Base-by-base conservation (phyloP, 257 asterid species). In the Echites panduratus region DNA sequence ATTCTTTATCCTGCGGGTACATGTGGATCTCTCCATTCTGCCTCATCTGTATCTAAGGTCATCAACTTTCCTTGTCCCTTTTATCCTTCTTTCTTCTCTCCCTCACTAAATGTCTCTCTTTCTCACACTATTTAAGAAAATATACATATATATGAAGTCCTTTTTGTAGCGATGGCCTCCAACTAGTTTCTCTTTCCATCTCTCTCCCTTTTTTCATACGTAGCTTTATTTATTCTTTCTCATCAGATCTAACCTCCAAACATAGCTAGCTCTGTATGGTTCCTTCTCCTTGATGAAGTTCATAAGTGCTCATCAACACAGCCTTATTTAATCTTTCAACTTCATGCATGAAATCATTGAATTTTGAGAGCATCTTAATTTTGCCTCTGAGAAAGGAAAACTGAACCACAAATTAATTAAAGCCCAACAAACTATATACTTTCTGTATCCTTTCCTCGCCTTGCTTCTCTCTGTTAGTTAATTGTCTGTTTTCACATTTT, bases 321-420 rank as follows among this genome's bases (percentile, higher is more conserved):
- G 75, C 88, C 12, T 4, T 4, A 65, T 78, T 77, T 74, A 76
- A 44, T 75, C 69, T 75, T 82, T 77, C 84, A 84, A 78, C 82
- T 75, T 84, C 87, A 83, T 85, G 93, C 97, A 89, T 89, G 97
- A 91, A 86, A 85, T 80, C 82, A 84, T 83, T 86, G 81, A 88
- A 81, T 84, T 73, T 76, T 65, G 67, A 72, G 35, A 32, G 38
- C 38, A 32, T 32, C 38, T 32, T 54, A 58, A 78, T 79, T 78
- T 87, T 84, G 76, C 92, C 88, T 83, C 86, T 72, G 24, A 80
- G 2, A 53, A 70, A 81, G 85, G 90, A 80, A n/a, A 89, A 89
- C 86, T 72, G 29, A 72, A 74, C 41, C n/a, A n/a, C n/a, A n/a
- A n/a, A n/a, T n/a, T n/a, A n/a, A n/a, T 1, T 32, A 32, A 32